Percentiles rank a stretch among this genome's conserved stretches.
These are phyloP conservation scores for Pinus albicaulis DNA, from an alignment of 75 land plant genomes.

Conservation along the genomic window DNA sequence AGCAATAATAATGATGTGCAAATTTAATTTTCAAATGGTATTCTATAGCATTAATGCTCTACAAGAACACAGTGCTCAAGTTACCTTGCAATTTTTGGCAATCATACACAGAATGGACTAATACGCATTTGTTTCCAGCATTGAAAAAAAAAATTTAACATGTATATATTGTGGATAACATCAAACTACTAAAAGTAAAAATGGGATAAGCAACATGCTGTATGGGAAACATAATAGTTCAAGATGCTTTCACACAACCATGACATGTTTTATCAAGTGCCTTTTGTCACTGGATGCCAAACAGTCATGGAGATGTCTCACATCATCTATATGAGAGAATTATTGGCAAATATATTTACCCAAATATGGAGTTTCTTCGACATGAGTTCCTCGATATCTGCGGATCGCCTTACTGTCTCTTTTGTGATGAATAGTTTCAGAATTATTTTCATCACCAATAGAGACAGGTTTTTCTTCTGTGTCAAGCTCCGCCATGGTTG, in stretches of 20 bases:
- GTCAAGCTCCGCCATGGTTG: slow-evolving; percentile 34
- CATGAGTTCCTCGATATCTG: slow-evolving; percentile 28
- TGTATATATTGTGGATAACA: no score
- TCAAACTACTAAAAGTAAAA: no score
- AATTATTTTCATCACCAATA: slow-evolving; percentile 12
- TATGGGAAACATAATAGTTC: background rate
- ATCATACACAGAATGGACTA: background rate
- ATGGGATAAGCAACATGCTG: no score
- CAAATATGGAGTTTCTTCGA: slow-evolving; percentile 16
- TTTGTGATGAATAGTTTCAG: slow-evolving; percentile 7
- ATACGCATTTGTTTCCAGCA: background rate
- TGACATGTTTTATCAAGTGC: no score
- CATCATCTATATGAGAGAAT: background rate
- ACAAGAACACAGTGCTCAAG: background rate
- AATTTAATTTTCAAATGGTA: background rate
- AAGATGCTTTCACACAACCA: no score
- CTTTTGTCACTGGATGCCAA: background rate
- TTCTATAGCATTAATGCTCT: background rate
- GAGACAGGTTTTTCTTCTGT: slow-evolving; percentile 38
- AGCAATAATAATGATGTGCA: background rate
- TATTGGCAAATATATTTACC: slow-evolving; percentile 17
- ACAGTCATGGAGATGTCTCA: background rate
- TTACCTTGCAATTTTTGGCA: background rate
- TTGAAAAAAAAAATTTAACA: background rate
- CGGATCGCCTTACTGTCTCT: slow-evolving; percentile 11